Evolutionary conservation across 1,139 yeast species (phyloP), one percentile per base, ranked within the genome.

Genomic region (Geotrichum citri-aurantii): DNA sequence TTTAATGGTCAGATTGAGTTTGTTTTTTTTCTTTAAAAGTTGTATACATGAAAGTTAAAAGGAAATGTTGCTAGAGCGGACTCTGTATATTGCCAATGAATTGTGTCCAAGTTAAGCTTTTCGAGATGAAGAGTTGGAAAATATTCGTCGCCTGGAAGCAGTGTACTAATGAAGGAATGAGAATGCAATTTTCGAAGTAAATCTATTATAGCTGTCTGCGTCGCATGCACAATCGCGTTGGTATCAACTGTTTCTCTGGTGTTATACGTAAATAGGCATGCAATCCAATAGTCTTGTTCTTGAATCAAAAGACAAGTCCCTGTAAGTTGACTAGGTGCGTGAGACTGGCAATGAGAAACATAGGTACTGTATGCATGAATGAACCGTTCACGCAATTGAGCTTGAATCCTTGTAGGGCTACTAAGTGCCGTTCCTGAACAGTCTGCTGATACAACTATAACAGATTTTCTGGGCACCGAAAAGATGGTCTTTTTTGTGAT

Each of bases 221-320:
- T 86, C 62, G 79, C 71, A 2, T 68, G 56, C 1, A 81, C 79
- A 56, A 86, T 85, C 8, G 69, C 69, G 0, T 74, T 74, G 7
- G 56, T 12, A 29, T 33, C 24, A 29, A 19, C 17, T 5, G 3
- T 6, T 4, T 21, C 24, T 23, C n/a, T 24, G 4, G 14, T 27
- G 21, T 23, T 50, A 19, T 23, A 17, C 1, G 92, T 86, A 71
- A 87, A 87, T 26, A 87, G 72, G 68, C 93, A 87, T 0, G 85
- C 90, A 31, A 85, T 75, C 12, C 71, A 65, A 1, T 70, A 70
- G 17, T 68, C 71, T 2, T 69, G 70, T 2, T 70, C 69, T 56
- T 73, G 77, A 11, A 84, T 74, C 56, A 86, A 63, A 23, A 79
- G 73, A 8, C 86, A 73, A 0, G 81, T 81, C 0, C 92, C 93